These are phyloP conservation scores for Zelonia costaricensis DNA, from an alignment of 208 protist genomes.

Conservation along the genomic window DNA sequence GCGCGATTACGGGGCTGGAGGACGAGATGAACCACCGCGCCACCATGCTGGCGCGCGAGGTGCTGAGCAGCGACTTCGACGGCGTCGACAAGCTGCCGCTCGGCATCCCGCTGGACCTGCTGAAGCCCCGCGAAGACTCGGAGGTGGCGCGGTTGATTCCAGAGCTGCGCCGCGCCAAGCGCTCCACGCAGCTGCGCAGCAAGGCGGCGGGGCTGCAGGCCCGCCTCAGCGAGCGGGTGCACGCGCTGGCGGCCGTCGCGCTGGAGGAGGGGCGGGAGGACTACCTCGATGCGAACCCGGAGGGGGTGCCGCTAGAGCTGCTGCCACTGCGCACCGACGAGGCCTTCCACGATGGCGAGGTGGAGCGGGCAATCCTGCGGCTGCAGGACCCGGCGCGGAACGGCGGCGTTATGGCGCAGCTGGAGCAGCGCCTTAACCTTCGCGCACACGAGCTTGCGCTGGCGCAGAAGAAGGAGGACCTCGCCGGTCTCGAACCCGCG, in stretches of 20 bases:
- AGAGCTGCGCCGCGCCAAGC: constrained; percentile 40
- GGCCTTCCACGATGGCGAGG: constrained; percentile 51
- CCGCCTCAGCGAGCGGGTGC: constrained; percentile 44
- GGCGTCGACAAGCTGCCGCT: constrained; percentile 57
- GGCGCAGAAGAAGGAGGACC: constrained; percentile 59
- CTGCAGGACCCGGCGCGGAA: constrained; percentile 53
- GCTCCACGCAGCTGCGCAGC: constrained; percentile 25
- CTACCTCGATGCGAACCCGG: constrained; percentile 55
- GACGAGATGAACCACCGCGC: constrained; percentile 57
- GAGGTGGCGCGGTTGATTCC: constrained; percentile 46
- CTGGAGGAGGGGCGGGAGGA: constrained; percentile 51
- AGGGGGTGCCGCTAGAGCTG: constrained; percentile 56
- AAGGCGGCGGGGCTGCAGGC: constrained; percentile 41
- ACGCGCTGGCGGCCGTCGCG: constrained; percentile 40
- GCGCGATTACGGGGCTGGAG: constrained; percentile 51
- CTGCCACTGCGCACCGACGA: constrained; percentile 59
- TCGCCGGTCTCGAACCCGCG: constrained; percentile 48
- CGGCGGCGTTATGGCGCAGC: constrained; percentile 28
- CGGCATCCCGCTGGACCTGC: constrained; percentile 63
- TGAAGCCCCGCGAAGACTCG: constrained; percentile 52
- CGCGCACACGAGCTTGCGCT: constrained; percentile 60
- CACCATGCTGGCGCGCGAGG: constrained; percentile 37
- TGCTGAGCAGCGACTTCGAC: constrained; percentile 56
- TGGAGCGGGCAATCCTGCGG: constrained; percentile 46
- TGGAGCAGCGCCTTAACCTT: constrained; percentile 61